A percentile compares a stretch with the other conserved stretches of the same genome.
phyloP scores from a whole-genome alignment of 2,329 filamentous ascomycete genomes.

The Trichophaea hybrida region DNA sequence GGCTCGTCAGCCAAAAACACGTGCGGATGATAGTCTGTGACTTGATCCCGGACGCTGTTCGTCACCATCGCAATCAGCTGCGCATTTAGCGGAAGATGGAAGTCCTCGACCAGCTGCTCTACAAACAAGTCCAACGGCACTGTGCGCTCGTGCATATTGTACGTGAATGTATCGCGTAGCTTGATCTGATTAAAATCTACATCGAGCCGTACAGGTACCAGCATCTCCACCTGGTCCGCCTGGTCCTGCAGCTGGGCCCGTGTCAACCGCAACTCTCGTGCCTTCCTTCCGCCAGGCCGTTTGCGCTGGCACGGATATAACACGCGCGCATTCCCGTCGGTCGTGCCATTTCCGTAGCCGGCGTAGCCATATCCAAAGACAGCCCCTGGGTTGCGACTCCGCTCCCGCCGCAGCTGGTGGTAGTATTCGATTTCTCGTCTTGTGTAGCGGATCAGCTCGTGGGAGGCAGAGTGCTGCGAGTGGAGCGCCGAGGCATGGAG shows the following conservation, averaged over 20 bases:
- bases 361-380: conserved; percentile 61
- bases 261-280: conserved; percentile 56
- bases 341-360: conserved; percentile 77
- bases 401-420: conserved; percentile 47
- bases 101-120: conserved; percentile 77
- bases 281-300: conserved; percentile 61
- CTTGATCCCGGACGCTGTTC: conserved; percentile 67
- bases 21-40: conserved; percentile 86
- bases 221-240: conserved; percentile 77
- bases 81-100: conserved; percentile 56
- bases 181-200: conserved; percentile 94
- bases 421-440: conserved; percentile 58
- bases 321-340: conserved; percentile 55
- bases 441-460: conserved; percentile 37
- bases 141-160: conserved; percentile 88
- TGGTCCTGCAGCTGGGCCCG: conserved; percentile 72
- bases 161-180: conserved; percentile 92
- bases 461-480: conserved; percentile 34
- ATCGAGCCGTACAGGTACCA: conserved; percentile 81
- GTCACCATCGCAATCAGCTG: conserved; percentile 49
- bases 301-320: conserved; percentile 67
- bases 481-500: conserved; percentile 42
- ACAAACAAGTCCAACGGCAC: conserved; percentile 70
- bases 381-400: conserved; percentile 42
- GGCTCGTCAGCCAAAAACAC: conserved; percentile 81